These are phyloP conservation scores for Prinsepia uniflora DNA, from an alignment of 306 rosid genomes.

Conservation along the genomic window DNA sequence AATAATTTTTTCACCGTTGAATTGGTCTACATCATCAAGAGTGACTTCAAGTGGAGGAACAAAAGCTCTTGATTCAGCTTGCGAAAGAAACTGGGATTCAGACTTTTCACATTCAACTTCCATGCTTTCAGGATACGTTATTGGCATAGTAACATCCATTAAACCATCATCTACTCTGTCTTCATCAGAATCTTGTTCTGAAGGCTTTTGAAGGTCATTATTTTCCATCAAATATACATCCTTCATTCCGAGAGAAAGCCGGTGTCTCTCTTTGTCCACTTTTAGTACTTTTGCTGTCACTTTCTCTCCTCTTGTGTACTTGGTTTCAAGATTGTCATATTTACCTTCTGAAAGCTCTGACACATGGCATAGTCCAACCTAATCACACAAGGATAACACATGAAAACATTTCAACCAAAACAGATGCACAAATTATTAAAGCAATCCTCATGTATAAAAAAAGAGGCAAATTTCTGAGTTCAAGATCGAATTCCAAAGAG, in stretches of 20 bases:
- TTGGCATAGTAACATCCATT: slow-evolving; percentile 25
- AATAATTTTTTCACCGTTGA: slow-evolving; percentile 28
- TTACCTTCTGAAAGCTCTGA: slow-evolving; percentile 76
- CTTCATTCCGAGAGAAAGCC: slow-evolving; percentile 93
- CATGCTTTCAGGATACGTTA: slow-evolving; percentile 26
- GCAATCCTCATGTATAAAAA: not conserved
- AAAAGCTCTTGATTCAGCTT: slow-evolving; percentile 65
- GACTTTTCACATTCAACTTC: slow-evolving; percentile 39
- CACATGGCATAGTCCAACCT: slow-evolving; percentile 91
- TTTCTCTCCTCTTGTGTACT: slow-evolving; percentile 64
- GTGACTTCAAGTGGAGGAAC: slow-evolving; percentile 81
- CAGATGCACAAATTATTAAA: not conserved
- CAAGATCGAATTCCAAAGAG: not conserved
- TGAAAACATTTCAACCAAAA: not conserved
- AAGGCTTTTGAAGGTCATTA: slow-evolving; percentile 22
- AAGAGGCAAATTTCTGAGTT: not conserved
- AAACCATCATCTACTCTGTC: slow-evolving; percentile 20
- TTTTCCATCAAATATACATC: slow-evolving; percentile 43
- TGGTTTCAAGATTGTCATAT: slow-evolving; percentile 50
- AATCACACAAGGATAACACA: slow-evolving; percentile 14
- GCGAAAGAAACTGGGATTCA: slow-evolving; percentile 43
- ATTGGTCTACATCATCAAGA: slow-evolving; percentile 61
- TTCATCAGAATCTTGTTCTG: slow-evolving; percentile 44
- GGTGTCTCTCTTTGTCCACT: slow-evolving; percentile 67
- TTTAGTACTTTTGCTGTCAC: slow-evolving; percentile 75